These are phyloP conservation scores for Teunomyces cretensis DNA, from an alignment of 805 yeast genomes.

Conservation along the genomic window DNA sequence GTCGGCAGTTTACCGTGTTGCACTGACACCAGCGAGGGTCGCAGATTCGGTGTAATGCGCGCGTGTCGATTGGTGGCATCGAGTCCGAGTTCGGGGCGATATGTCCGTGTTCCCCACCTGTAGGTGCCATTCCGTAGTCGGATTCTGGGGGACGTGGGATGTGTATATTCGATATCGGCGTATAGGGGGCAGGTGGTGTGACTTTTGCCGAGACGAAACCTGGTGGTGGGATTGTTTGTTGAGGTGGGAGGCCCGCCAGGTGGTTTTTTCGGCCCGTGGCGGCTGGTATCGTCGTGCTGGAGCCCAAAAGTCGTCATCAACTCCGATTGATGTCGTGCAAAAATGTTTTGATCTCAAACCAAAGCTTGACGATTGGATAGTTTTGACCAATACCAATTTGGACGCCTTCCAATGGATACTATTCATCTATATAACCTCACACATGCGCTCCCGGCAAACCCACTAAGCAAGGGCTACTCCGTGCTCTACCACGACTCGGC, in stretches of 20 bases:
- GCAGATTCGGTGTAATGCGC: background rate
- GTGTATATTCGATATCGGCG: too few relatives aligned
- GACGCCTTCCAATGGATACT: conserved; percentile 22
- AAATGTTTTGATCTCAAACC: too few relatives aligned
- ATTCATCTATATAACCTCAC: conserved; percentile 31
- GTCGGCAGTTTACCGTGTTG: conserved; percentile 5
- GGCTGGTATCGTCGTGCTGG: too few relatives aligned
- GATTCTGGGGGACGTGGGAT: background rate
- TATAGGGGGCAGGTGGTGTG: too few relatives aligned
- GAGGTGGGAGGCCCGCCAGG: too few relatives aligned
- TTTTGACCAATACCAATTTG: too few relatives aligned
- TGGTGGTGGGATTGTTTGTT: too few relatives aligned
- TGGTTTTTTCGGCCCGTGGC: too few relatives aligned
- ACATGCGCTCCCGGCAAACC: conserved; percentile 25
- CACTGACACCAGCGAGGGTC: background rate
- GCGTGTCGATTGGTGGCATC: conserved; percentile 1
- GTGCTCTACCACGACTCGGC: conserved; percentile 19
- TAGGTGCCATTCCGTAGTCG: background rate
- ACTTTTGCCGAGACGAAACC: too few relatives aligned
- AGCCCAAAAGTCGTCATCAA: too few relatives aligned
- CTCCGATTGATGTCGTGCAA: too few relatives aligned
- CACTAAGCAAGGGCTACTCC: conserved; percentile 26
- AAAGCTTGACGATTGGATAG: too few relatives aligned
- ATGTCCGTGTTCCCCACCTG: background rate
- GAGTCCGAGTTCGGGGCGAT: conserved; percentile 2